phyloP scores from a whole-genome alignment of 164 flowering plant genomes.

The Paratinospora sagittata region DNA sequence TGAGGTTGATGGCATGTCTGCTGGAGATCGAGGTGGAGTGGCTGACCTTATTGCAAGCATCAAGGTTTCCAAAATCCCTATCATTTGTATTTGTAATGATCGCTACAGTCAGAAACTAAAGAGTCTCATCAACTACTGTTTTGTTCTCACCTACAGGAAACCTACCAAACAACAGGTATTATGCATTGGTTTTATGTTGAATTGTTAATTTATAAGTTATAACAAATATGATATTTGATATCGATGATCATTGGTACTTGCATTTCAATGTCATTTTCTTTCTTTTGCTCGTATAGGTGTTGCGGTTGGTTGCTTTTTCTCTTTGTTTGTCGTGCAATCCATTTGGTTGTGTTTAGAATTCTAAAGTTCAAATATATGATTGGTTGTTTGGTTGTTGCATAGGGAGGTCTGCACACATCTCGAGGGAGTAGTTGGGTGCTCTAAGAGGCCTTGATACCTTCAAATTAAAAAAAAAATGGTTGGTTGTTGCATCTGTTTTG shows the following conservation, averaged over 20 bases:
- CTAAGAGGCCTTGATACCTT: no score
- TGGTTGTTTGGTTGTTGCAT: no score
- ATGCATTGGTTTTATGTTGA: neutral
- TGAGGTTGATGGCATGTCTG: slow-evolving; percentile 99
- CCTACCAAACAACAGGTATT: slow-evolving; percentile 95
- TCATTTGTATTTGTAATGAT: slow-evolving; percentile 95
- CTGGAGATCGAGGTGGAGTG: slow-evolving; percentile 97
- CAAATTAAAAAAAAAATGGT: no score
- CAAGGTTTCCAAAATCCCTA: slow-evolving; percentile 87
- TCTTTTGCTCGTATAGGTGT: neutral
- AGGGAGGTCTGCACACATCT: no score
- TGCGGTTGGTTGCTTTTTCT: no score
- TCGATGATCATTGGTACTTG: neutral
- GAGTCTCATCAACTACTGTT: slow-evolving; percentile 82
- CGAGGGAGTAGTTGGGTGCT: no score
- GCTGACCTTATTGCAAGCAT: slow-evolving; percentile 97
- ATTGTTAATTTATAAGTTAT: neutral
- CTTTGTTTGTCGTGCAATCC: neutral
- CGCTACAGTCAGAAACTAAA: slow-evolving; percentile 95
- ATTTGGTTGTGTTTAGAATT: neutral
- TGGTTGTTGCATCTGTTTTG: neutral
- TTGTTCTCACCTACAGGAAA: slow-evolving; percentile 75
- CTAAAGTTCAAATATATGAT: neutral
- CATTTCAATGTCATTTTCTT: neutral
- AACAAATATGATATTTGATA: neutral